Base-by-base conservation (phyloP, 1,139 yeast genomes). In the Eremothecium cymbalariae region DNA sequence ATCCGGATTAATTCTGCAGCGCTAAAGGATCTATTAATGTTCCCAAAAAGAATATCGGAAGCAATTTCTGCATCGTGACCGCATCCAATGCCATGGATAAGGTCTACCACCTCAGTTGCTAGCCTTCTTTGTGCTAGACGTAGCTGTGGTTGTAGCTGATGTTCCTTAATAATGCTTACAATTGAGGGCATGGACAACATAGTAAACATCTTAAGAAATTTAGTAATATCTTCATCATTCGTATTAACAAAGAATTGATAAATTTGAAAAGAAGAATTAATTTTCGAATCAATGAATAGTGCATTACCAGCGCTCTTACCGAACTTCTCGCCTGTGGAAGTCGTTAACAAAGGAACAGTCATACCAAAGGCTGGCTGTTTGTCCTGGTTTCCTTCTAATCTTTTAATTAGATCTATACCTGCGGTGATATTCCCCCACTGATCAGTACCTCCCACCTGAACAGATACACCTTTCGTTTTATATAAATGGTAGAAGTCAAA, bases 341-440 rank as follows among this genome's bases (percentile, higher is more conserved):
- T 85, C 0, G 95, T 84, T 46, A 90, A 65, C 18, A 90, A 62
- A 1, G 98, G 98, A 0, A 83, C 95, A 0, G 98, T 90, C 32
- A 90, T 50, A 0, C 97, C 98, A 56, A 60, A 84, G 1, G 77
- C 70, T 40, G 47, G 52, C n/a, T 24, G 13, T 13, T 30, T 45
- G 48, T 39, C 46, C 27, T 48, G 52, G 15, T 44, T 43, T 28
- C 59, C 59, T 32, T 60, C 65, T 36, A 84, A 58, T 44, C 95
- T 65, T 1, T 80, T 68, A 28, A 90, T 85, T 40, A 93, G 65
- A 52, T 90, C 98, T 32, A 84, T 73, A 1, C 99, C 99, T 0
- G 97, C 97, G 4, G 94, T 85, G 43, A 93, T 93, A 51, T 90
- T 90, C 1, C 99, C 99, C 90, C 96, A 90, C 59, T 90, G 99